Evolutionary conservation across 208 protist species (phyloP).

Genomic region (Borovskyia barvae): DNA sequence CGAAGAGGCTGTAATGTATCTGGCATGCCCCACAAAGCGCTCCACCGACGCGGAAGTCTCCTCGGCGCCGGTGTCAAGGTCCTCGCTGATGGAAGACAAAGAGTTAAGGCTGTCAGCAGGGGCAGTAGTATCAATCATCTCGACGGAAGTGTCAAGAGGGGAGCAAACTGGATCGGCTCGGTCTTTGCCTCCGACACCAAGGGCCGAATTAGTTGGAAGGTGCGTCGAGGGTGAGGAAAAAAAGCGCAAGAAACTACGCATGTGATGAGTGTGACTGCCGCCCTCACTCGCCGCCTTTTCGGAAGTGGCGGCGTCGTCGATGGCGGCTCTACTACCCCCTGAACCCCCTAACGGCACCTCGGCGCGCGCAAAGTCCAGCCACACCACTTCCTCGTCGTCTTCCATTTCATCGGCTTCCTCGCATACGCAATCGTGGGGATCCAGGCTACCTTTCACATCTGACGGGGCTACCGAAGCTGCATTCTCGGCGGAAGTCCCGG

Average conservation of each 20-base stretch:
- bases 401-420: no score
- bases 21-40: conserved; percentile 9
- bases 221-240: not conserved
- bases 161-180: no score
- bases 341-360: not conserved
- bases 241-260: conserved; percentile 19
- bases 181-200: not conserved
- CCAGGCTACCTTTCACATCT: no score
- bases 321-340: not conserved
- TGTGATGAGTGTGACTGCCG: not conserved
- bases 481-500: not conserved
- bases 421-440: no score
- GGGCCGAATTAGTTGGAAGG: not conserved
- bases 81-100: not conserved
- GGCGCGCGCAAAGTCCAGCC: conserved; percentile 22
- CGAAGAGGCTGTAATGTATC: conserved; percentile 4
- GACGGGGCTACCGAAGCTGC: not conserved
- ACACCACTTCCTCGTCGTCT: conserved; percentile 11
- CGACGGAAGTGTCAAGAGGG: no score
- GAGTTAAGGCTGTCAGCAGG: not conserved
- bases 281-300: not conserved
- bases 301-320: not conserved
- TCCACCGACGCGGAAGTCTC: not conserved
- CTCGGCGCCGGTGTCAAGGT: not conserved
- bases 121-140: no score